Evolutionary conservation across 2,329 filamentous ascomycete species (phyloP).

Genomic region (Dichotomopilus funicola): DNA sequence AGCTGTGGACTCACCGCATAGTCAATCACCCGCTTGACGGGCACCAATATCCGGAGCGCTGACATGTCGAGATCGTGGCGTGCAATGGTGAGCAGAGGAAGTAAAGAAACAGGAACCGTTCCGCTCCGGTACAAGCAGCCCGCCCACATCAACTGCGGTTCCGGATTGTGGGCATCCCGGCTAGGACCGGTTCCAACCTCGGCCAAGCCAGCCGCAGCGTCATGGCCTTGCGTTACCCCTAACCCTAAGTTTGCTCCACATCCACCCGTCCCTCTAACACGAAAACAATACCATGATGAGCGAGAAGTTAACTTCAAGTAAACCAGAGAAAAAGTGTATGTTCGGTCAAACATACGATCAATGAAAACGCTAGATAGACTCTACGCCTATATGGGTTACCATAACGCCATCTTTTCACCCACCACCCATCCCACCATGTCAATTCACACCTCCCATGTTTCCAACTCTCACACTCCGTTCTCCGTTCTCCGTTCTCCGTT

Average conservation of each 20-base stretch:
- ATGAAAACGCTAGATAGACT: too few species aligned
- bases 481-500: too few species aligned
- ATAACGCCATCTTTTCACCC: background rate
- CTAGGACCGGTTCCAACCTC: slow-evolving; percentile 41
- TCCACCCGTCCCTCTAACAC: too few species aligned
- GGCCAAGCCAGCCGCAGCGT: slow-evolving; percentile 23
- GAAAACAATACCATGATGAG: too few species aligned
- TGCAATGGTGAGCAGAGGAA: slow-evolving; percentile 20
- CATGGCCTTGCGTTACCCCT: slow-evolving; percentile 9
- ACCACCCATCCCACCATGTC: background rate
- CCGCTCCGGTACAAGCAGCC: slow-evolving; percentile 15
- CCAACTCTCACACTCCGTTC: too few species aligned
- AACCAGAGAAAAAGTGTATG: too few species aligned
- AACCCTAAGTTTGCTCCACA: slow-evolving; percentile 15
- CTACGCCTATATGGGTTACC: too few species aligned
- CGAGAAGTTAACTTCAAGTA: too few species aligned
- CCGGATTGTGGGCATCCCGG: slow-evolving; percentile 28
- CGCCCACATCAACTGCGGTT: slow-evolving; percentile 23
- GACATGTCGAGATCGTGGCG: slow-evolving; percentile 43
- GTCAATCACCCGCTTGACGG: slow-evolving; percentile 80
- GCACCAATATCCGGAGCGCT: slow-evolving; percentile 67
- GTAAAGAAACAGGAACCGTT: slow-evolving; percentile 9
- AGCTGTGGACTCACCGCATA: slow-evolving; percentile 58
- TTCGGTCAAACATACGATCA: too few species aligned
- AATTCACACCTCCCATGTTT: too few species aligned